phyloP scores from a whole-genome alignment of 1,284 basidiomycete species.

The Malassezia furfur region DNA sequence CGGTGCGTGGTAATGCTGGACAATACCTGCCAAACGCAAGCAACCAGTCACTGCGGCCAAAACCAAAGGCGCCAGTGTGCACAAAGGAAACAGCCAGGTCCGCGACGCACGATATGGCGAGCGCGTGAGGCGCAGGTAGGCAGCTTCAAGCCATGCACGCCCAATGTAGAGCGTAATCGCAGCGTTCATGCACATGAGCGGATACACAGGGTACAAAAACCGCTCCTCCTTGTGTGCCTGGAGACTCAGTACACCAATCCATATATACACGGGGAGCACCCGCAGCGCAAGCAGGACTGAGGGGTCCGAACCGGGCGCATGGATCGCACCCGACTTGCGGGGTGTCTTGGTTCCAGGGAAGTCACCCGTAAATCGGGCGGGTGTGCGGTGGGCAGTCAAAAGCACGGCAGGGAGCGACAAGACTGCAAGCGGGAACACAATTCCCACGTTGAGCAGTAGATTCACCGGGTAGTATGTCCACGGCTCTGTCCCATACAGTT shows the following conservation, averaged over 20 bases:
- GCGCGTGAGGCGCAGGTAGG: constrained; percentile 25
- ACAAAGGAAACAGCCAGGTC: constrained; percentile 59
- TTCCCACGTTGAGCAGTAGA: constrained; percentile 84
- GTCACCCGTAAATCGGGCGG: constrained; percentile 62
- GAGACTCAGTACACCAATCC: constrained; percentile 66
- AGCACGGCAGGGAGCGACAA: constrained; percentile 57
- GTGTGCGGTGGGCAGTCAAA: constrained; percentile 67
- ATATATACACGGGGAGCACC: constrained; percentile 76
- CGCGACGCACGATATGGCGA: constrained; percentile 31
- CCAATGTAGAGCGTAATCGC: constrained; percentile 64
- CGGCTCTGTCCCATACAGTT: constrained; percentile 86
- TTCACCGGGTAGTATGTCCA: constrained; percentile 51
- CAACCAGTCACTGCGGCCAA: constrained; percentile 62
- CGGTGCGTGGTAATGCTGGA: constrained; percentile 83
- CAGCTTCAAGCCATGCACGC: constrained; percentile 24
- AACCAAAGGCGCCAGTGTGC: constrained; percentile 64
- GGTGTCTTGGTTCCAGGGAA: constrained; percentile 50
- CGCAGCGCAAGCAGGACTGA: constrained; percentile 59
- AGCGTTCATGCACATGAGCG: constrained; percentile 85
- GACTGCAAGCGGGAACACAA: constrained; percentile 65
- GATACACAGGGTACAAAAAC: constrained; percentile 92
- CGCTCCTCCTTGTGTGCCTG: constrained; percentile 96
- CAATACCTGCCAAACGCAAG: constrained; percentile 68
- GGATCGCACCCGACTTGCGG: constrained; percentile 16
- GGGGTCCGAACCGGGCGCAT: constrained; percentile 19